Percentiles rank a stretch among this genome's conserved stretches.
These are phyloP conservation scores for Fusarium luffae DNA, from an alignment of 2,329 filamentous ascomycete species.

Conservation along the genomic window DNA sequence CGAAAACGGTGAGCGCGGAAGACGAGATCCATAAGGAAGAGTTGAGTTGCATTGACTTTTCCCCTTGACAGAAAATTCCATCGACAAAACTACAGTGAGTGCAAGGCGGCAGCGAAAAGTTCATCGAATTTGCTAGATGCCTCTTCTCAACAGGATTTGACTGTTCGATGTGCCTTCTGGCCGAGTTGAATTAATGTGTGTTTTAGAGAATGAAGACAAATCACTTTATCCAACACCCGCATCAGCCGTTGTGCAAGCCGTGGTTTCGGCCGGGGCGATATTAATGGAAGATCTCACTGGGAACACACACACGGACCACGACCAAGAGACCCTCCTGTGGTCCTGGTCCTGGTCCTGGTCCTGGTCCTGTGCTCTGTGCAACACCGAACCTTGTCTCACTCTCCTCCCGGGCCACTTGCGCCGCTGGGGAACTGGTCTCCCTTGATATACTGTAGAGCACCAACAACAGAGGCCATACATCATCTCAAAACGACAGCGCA, in stretches of 20 bases:
- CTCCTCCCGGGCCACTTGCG: constrained; percentile 5
- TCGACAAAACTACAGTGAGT: background rate
- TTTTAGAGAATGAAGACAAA: constrained; percentile 21
- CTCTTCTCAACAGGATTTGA: background rate
- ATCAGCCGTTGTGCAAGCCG: constrained; percentile 23
- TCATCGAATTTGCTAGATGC: constrained; percentile 34
- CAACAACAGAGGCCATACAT: constrained; percentile 10
- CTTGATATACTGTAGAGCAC: background rate
- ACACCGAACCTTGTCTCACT: constrained; percentile 18
- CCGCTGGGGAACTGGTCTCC: background rate
- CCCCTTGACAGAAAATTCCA: background rate
- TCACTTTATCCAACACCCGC: constrained; percentile 31
- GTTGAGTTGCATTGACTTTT: background rate
- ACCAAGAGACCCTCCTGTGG: constrained; percentile 5
- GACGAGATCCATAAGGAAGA: constrained; percentile 11
- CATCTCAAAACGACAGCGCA: constrained; percentile 25
- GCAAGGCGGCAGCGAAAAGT: background rate
- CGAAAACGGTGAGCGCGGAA: constrained; percentile 41
- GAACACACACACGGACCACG: constrained; percentile 9
- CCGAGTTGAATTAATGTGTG: constrained; percentile 6
- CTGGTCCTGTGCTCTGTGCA: constrained; percentile 6
- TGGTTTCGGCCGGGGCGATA: constrained; percentile 18
- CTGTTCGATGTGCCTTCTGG: background rate
- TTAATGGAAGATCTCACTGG: constrained; percentile 27
- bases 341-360: constrained; percentile 3